Evolutionary conservation across 225 moss, liverwort and hornwort genomes (phyloP).

Genomic region (Ulota crispa): DNA sequence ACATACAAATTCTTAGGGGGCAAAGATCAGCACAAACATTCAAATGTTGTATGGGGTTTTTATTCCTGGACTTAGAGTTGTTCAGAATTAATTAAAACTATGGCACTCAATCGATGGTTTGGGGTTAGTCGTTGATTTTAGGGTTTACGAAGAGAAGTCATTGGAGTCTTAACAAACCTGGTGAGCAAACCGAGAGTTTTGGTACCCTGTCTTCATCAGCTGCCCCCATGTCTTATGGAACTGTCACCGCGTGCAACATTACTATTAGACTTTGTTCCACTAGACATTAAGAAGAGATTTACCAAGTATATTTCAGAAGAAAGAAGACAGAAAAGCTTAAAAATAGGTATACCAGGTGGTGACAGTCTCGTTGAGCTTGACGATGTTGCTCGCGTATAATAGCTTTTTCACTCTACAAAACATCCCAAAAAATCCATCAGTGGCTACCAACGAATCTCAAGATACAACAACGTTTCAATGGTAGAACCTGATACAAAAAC

Average conservation of each 20-base stretch:
- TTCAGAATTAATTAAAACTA: no score
- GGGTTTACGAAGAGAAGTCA: not conserved
- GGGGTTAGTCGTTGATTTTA: no score
- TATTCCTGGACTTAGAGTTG: no score
- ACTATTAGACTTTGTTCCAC: not conserved
- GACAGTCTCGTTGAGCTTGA: constrained; percentile 66
- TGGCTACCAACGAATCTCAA: not conserved
- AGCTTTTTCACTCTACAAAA: constrained; percentile 56
- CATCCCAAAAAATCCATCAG: not conserved
- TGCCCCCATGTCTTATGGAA: constrained; percentile 95
- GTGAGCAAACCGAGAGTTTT: constrained; percentile 95
- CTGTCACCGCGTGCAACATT: constrained; percentile 41
- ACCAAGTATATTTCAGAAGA: not conserved
- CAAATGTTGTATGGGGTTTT: no score
- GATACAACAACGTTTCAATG: no score
- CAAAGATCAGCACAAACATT: no score
- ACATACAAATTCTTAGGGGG: no score
- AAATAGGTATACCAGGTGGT: constrained; percentile 57
- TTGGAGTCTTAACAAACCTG: constrained; percentile 50
- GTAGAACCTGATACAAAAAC: not conserved
- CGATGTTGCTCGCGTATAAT: constrained; percentile 73
- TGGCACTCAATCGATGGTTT: no score
- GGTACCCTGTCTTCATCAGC: constrained; percentile 97
- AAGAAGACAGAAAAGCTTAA: not conserved
- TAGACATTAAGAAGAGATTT: not conserved